Evolutionary conservation across 208 protist species (phyloP), one percentile per base, ranked within the genome.

Genomic region (Wallacemonas rigidus): DNA sequence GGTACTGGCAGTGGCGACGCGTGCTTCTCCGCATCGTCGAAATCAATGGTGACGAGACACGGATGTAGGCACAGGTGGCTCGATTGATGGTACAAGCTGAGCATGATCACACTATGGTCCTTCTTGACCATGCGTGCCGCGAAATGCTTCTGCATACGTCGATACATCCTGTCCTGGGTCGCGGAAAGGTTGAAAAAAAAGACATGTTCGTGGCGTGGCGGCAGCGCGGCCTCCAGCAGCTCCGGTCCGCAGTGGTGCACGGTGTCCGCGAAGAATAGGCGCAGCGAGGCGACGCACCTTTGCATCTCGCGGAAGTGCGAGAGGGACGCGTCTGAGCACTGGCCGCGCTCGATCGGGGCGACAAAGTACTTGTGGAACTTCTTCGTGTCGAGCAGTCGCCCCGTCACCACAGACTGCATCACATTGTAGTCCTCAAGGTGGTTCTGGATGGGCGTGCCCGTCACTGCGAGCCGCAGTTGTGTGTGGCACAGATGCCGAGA

Each of bases 381-480:
- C 17, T 75, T 68, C 6, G 73, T 65, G 69, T 93, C 81, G 39
- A 93, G 61, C 47, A 81, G 65, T 2, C 62, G 43, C 9, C 86
- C 88, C 1, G 81, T 93, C 0, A 96, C 84, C 8, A 89, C 81
- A 14, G 92, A 86, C 68, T 92, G 77, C 93, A 98, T 97, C 7
- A 91, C 85, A 58, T 88, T 95, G 70, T 98, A 98, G 74, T 96
- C 89, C 48, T 87, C 82, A 9, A 98, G 71, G 71, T 97, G 86
- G 57, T 97, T 97, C 72, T 97, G 92, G 39, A 97, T 75, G 35
- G 92, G 92, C 9, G 92, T 97, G 17, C 94, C 94, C 3, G 94
- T 98, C 5, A 98, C 83, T 1, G 91, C 89, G 9, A 98, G 47
- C 11, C 94, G 89, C 54, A 96, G 76, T 71, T 89, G 91, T 45